phyloP scores from a whole-genome alignment of 768 basidiomycete genomes.

The Exidia glandulosa region DNA sequence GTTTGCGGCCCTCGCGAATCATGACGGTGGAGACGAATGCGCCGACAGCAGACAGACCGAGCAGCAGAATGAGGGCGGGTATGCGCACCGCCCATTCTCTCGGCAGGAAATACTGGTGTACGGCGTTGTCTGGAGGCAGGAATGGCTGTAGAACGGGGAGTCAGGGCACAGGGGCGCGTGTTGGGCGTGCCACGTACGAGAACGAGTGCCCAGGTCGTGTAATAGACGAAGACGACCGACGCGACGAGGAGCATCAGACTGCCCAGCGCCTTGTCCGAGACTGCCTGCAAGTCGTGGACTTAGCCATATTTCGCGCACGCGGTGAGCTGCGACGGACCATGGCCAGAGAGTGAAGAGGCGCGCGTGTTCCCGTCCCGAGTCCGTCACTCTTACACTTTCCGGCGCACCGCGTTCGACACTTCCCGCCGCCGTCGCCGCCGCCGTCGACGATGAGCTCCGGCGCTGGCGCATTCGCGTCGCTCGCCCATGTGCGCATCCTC shows the following conservation, averaged over 20 bases:
- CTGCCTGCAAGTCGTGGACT: conserved; percentile 50
- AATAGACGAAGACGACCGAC: conserved; percentile 71
- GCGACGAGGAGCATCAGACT: conserved; percentile 71
- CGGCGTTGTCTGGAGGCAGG: conserved; percentile 59
- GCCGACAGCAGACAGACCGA: conserved; percentile 74
- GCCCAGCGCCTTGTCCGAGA: conserved; percentile 74
- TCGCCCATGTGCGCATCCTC: conserved; percentile 77
- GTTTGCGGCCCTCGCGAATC: conserved; percentile 61
- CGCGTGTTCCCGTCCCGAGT: not conserved
- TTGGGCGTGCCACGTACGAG: conserved; percentile 41
- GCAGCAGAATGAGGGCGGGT: conserved; percentile 70
- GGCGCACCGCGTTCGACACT: conserved; percentile 5
- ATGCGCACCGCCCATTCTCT: conserved; percentile 89
- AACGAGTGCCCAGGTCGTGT: conserved; percentile 84
- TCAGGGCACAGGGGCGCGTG: conserved; percentile 6
- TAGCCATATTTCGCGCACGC: not conserved
- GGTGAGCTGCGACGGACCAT: conserved; percentile 3
- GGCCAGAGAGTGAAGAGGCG: not conserved
- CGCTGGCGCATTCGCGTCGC: conserved; percentile 49
- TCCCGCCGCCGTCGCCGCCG: not conserved
- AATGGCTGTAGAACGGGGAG: conserved; percentile 52
- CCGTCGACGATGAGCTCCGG: not conserved
- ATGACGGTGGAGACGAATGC: conserved; percentile 69
- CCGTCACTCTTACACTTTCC: not conserved
- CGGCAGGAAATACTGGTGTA: conserved; percentile 73